phyloP scores from a whole-genome alignment of 1,284 basidiomycete species.

The Fomitopsis schrenkii region DNA sequence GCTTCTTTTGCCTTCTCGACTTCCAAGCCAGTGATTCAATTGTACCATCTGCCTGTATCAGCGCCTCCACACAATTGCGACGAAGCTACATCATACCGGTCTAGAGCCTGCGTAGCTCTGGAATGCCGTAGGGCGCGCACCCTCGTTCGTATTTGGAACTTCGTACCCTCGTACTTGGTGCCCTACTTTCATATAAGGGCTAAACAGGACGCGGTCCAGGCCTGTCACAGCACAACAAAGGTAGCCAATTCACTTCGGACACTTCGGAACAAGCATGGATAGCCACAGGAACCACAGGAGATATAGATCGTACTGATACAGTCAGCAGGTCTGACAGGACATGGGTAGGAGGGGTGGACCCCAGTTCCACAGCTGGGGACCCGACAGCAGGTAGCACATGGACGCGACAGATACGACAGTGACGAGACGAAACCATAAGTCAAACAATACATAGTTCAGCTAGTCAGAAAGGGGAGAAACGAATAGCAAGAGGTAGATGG shows the following conservation, averaged over 20 bases:
- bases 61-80: background rate
- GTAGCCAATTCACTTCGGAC: background rate
- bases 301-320: background rate
- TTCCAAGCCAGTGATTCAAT: background rate
- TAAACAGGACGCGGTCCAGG: background rate
- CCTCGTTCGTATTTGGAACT: background rate
- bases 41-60: background rate
- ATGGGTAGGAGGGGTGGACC: background rate
- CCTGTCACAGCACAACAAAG: background rate
- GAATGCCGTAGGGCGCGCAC: background rate
- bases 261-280: background rate
- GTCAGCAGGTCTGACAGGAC: background rate
- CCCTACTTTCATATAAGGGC: background rate
- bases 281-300: background rate
- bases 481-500: background rate
- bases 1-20: constrained; percentile 4
- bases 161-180: background rate
- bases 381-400: constrained; percentile 1
- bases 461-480: background rate
- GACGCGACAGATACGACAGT: background rate
- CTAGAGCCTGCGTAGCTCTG: background rate
- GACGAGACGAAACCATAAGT: background rate
- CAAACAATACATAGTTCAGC: background rate
- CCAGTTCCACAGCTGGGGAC: background rate
- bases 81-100: background rate